Conservation (phyloP, 139 green algal species). For the Gonium pectorale region DNA sequence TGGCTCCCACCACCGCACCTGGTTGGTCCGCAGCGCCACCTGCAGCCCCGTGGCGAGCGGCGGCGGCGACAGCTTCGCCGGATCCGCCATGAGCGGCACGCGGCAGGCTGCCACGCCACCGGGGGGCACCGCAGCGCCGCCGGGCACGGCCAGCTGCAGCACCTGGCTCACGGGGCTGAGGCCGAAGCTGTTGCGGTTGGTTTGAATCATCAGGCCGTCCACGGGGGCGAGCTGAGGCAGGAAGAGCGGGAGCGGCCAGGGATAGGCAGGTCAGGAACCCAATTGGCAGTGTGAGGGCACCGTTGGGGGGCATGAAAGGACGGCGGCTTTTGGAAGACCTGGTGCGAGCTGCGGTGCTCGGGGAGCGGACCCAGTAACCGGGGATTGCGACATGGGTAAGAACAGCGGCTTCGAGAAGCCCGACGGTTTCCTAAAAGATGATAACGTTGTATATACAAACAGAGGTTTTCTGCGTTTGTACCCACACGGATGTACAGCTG, state of each 20-base stretch:
- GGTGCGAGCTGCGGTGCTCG: too few relatives aligned
- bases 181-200: slow-evolving; percentile 96
- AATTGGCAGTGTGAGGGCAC: too few relatives aligned
- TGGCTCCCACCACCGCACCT: slow-evolving; percentile 16
- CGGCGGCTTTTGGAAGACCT: too few relatives aligned
- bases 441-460: too few relatives aligned
- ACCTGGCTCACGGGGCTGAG: slow-evolving; percentile 76
- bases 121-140: slow-evolving; percentile 55
- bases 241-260: neutral
- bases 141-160: slow-evolving; percentile 38
- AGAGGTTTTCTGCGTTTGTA: too few relatives aligned
- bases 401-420: too few relatives aligned
- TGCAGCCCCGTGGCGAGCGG: slow-evolving; percentile 30
- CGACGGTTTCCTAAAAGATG: too few relatives aligned
- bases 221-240: slow-evolving; percentile 49
- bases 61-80: slow-evolving; percentile 58
- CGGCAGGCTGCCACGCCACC: slow-evolving; percentile 41
- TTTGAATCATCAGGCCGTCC: slow-evolving; percentile 94
- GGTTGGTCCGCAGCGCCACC: slow-evolving; percentile 61
- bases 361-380: too few relatives aligned
- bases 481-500: too few relatives aligned
- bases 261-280: too few relatives aligned
- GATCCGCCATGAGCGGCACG: slow-evolving; percentile 67
- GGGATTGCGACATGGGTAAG: too few relatives aligned
- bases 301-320: too few relatives aligned